Evolutionary conservation across 345 rosid genomes (phyloP), one percentile per base, ranked within the genome.

Genomic region (Laguncularia racemosa): DNA sequence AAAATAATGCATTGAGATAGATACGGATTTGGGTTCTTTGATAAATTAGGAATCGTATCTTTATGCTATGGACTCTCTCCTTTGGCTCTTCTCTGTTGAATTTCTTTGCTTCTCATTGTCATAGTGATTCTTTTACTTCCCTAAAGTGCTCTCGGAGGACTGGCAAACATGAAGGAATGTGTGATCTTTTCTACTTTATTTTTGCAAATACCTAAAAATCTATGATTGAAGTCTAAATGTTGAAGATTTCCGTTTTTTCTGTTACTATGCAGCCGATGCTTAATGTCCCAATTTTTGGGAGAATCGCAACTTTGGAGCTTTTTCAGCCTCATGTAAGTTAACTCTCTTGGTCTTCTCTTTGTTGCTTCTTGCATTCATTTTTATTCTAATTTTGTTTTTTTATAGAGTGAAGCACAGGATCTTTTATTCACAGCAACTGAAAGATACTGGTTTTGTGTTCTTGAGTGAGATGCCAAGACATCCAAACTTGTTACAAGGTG

Each of bases 401-500:
- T 10, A 61, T 83, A 88, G 96, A 95, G 95, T 23, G 98, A 93
- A 76, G 74, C 84, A 2, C 96, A 93, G 62, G 99, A 89, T 61
- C 67, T 85, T 74, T 74, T 93, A n/a, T 87, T 89, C 56, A 79
- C 89, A 74, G 89, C 95, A 7, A 89, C 89, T 1, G 99, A 93
- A 66, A 79, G 89, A 79, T 89, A 85, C 63, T 86, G 83, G 55
- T 85, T 87, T 33, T 89, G 97, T 64, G 95, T 93, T 54, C 89
- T 93, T 64, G 95, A 87, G 59, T 93, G 97, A 96, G 91, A 89
- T 72, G 63, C 85, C 5, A 84, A 86, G 56, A 56, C 83, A 13
- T 85, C 96, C 26, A 91, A 89, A 73, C 96, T 93, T 61, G 70
- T 93, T 61, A 89, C 97, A 52, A 86, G 95, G 98, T 89, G 53